A percentile compares a stretch with the other conserved stretches of the same genome.
Conservation (phyloP, 345 rosid species). For the Cardiospermum halicacabum region DNA sequence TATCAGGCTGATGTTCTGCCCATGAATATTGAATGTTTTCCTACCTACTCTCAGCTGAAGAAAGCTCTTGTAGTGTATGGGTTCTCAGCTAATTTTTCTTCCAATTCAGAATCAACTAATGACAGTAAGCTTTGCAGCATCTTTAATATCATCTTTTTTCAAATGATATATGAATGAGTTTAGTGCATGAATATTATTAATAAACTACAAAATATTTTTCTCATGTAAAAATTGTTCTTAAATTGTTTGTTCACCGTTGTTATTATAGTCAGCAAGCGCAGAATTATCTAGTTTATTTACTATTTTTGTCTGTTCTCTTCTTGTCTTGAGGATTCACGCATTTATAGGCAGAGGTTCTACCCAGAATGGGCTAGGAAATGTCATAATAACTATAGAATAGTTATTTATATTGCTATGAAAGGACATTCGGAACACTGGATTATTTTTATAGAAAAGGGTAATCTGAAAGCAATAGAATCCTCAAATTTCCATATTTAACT, state of each 20-base stretch:
- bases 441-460: too few species aligned
- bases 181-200: too few species aligned
- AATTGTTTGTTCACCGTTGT: too few species aligned
- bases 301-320: neutral
- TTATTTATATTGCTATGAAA: too few species aligned
- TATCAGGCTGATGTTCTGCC: slow-evolving; percentile 38
- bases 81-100: slow-evolving; percentile 32
- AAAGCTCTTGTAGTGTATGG: slow-evolving; percentile 74
- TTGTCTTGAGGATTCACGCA: neutral
- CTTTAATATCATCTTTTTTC: slow-evolving; percentile 2
- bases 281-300: too few species aligned
- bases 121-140: slow-evolving; percentile 28
- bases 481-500: too few species aligned
- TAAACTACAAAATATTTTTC: too few species aligned
- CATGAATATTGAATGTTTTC: slow-evolving; percentile 58
- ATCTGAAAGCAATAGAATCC: too few species aligned
- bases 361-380: neutral
- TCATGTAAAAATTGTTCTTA: too few species aligned
- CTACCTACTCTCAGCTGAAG: slow-evolving; percentile 48
- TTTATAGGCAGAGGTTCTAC: neutral
- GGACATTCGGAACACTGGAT: too few species aligned
- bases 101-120: slow-evolving; percentile 22
- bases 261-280: too few species aligned
- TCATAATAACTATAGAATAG: too few species aligned
- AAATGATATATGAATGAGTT: neutral